These are phyloP conservation scores for Kazachstania africana DNA, from an alignment of 805 yeast genomes.

Conservation along the genomic window DNA sequence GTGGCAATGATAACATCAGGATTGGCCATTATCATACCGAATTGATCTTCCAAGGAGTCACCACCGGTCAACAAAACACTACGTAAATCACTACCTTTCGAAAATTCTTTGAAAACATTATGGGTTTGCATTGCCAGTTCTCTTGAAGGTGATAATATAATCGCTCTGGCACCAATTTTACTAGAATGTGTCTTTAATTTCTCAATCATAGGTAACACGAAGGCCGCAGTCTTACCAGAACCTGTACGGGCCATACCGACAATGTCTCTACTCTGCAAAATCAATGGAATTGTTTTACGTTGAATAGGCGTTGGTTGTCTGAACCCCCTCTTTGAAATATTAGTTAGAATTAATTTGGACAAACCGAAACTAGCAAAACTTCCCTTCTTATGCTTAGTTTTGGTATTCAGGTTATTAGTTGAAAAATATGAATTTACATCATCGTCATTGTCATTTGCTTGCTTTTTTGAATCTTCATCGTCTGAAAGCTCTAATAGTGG, in stretches of 20 bases:
- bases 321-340: slow-evolving; percentile 76
- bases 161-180: slow-evolving; percentile 78
- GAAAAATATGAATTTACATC: slow-evolving; percentile 36
- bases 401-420: slow-evolving; percentile 22
- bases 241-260: slow-evolving; percentile 99
- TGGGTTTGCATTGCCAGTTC: slow-evolving; percentile 91
- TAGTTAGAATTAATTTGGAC: slow-evolving; percentile 55
- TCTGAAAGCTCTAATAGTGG: slow-evolving; percentile 45
- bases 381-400: slow-evolving; percentile 43
- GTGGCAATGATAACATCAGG: slow-evolving; percentile 95
- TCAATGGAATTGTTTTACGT: slow-evolving; percentile 85
- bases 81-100: slow-evolving; percentile 73
- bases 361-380: slow-evolving; percentile 86
- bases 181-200: slow-evolving; percentile 74
- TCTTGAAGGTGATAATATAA: slow-evolving; percentile 87
- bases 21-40: slow-evolving; percentile 79
- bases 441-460: slow-evolving; percentile 32
- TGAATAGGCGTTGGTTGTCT: slow-evolving; percentile 97
- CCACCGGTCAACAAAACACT: slow-evolving; percentile 86
- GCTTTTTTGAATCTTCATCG: slow-evolving; percentile 30
- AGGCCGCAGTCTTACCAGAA: slow-evolving; percentile 98
- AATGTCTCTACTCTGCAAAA: slow-evolving; percentile 79
- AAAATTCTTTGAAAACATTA: slow-evolving; percentile 79
- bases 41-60: slow-evolving; percentile 96
- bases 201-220: slow-evolving; percentile 81